phyloP scores from a whole-genome alignment of 345 rosid genomes.

The Eutrema heterophyllum region DNA sequence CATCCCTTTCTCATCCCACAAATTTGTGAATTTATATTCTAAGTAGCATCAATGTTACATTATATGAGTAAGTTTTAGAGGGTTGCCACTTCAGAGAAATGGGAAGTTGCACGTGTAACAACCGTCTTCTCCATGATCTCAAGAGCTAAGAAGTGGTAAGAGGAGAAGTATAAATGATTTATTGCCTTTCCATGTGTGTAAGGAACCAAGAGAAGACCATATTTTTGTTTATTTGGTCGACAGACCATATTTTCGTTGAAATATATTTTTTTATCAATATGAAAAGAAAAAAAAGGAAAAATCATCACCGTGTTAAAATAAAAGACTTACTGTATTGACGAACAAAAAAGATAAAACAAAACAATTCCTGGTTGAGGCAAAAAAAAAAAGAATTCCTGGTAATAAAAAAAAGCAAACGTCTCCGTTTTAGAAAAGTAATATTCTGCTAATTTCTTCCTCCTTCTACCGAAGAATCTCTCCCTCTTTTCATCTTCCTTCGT shows the following conservation, averaged over 20 bases:
- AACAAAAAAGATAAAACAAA: neutral
- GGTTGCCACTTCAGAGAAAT: neutral
- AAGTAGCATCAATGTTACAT: neutral
- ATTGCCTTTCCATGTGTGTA: neutral
- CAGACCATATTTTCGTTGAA: neutral
- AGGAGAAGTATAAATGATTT: neutral
- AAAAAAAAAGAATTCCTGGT: neutral
- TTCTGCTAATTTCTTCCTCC: slow-evolving; percentile 26
- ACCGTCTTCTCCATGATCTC: neutral
- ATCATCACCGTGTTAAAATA: neutral
- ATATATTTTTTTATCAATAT: neutral
- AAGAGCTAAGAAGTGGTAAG: neutral
- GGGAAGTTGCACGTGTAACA: neutral
- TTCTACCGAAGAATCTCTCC: slow-evolving; percentile 32
- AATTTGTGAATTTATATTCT: neutral
- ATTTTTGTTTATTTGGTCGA: neutral
- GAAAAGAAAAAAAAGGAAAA: neutral
- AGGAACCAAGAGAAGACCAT: neutral
- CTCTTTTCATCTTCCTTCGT: slow-evolving; percentile 1
- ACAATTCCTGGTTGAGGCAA: neutral
- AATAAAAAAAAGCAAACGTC: slow-evolving; percentile 18
- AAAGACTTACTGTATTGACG: neutral
- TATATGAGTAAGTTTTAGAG: neutral
- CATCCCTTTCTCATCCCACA: neutral
- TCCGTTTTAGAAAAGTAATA: slow-evolving; percentile 20